Percentiles rank a stretch among this genome's conserved stretches.
Evolutionary conservation across 306 rosid genomes (phyloP).

Genomic region (Herpetospermum pedunculosum): DNA sequence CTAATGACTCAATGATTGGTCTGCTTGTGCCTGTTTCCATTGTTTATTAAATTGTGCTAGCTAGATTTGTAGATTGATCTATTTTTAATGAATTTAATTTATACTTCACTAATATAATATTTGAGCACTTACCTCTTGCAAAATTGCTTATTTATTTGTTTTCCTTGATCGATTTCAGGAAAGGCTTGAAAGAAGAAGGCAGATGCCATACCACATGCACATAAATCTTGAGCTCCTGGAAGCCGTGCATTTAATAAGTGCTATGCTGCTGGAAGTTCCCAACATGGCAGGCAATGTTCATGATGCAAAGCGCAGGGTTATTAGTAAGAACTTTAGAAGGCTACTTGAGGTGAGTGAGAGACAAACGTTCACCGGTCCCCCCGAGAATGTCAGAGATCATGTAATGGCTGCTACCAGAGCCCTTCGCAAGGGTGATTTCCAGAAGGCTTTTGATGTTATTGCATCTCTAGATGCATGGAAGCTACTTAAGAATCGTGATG

Average conservation of each 20-base stretch:
- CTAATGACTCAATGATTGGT: too few species aligned
- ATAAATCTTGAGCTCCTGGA: slow-evolving; percentile 93
- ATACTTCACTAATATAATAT: background rate
- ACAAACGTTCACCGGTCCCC: slow-evolving; percentile 88
- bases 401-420: slow-evolving; percentile 88
- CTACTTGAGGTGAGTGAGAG: slow-evolving; percentile 70
- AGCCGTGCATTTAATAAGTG: slow-evolving; percentile 79
- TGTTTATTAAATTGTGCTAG: background rate
- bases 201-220: slow-evolving; percentile 99
- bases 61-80: background rate
- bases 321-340: slow-evolving; percentile 71
- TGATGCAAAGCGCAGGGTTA: slow-evolving; percentile 66
- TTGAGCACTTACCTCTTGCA: background rate
- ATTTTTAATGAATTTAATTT: background rate
- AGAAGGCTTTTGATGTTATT: slow-evolving; percentile 52
- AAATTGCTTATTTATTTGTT: background rate
- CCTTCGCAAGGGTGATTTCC: slow-evolving; percentile 66
- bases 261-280: slow-evolving; percentile 97
- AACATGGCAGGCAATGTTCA: slow-evolving; percentile 76
- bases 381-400: slow-evolving; percentile 89
- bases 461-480: slow-evolving; percentile 81
- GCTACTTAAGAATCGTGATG: slow-evolving; percentile 51
- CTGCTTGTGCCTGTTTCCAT: background rate
- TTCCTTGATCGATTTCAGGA: slow-evolving; percentile 37
- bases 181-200: slow-evolving; percentile 91